phyloP scores from a whole-genome alignment of 2,329 filamentous ascomycete genomes.

The Pleurostoma richardsiae region DNA sequence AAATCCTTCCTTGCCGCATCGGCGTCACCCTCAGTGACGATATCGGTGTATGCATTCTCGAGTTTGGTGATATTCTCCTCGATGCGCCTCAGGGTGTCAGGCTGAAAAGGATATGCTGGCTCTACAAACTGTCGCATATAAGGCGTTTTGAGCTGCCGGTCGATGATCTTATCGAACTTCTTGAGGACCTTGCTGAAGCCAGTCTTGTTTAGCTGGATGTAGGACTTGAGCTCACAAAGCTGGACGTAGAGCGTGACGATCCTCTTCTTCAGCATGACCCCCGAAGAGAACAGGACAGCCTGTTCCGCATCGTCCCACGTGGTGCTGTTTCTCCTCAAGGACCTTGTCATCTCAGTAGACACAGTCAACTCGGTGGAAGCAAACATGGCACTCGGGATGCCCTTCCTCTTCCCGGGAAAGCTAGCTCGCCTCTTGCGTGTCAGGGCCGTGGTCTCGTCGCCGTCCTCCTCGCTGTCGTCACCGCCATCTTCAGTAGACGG shows the following conservation, averaged over 20 bases:
- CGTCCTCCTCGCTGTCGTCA: conserved; percentile 63
- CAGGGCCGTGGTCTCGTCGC: conserved; percentile 52
- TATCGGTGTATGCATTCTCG: conserved; percentile 73
- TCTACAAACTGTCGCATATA: conserved; percentile 75
- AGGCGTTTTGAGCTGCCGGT: conserved; percentile 69
- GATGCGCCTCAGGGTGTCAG: conserved; percentile 64
- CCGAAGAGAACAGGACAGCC: conserved; percentile 58
- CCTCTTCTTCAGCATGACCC: conserved; percentile 88
- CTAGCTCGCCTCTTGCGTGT: conserved; percentile 37
- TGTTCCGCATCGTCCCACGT: conserved; percentile 77
- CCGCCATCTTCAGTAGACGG: conserved; percentile 53
- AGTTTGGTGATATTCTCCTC: conserved; percentile 69
- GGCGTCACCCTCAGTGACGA: conserved; percentile 79
- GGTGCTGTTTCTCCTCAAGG: conserved; percentile 57
- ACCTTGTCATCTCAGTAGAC: conserved; percentile 56
- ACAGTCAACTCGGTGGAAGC: conserved; percentile 52
- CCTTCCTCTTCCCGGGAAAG: conserved; percentile 28
- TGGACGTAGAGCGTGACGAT: conserved; percentile 84
- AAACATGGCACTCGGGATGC: conserved; percentile 26
- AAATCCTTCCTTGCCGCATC: conserved; percentile 76
- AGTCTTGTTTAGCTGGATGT: conserved; percentile 91
- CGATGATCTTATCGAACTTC: conserved; percentile 96
- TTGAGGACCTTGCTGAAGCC: conserved; percentile 96
- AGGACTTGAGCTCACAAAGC: conserved; percentile 92
- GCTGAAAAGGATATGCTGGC: conserved; percentile 74